Percentiles rank a stretch among this genome's conserved stretches.
These are phyloP conservation scores for Mychonastes homosphaera DNA, from an alignment of 139 green algal species.

Conservation along the genomic window DNA sequence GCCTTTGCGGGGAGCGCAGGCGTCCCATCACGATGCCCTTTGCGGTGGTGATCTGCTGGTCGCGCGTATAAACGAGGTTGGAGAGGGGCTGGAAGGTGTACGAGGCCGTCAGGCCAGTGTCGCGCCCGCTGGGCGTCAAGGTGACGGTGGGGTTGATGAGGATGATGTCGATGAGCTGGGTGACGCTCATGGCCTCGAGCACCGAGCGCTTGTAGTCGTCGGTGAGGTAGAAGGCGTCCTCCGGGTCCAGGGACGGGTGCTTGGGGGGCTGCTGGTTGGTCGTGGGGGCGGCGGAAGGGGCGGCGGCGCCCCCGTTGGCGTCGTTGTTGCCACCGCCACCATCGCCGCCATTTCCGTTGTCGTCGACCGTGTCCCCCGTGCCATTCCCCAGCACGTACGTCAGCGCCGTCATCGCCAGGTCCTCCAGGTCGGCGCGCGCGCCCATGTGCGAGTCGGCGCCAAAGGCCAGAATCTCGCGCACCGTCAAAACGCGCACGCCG, in stretches of 20 bases:
- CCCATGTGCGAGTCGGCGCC: slow-evolving; percentile 62
- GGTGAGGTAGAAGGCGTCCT: slow-evolving; percentile 60
- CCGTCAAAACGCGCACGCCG: slow-evolving; percentile 73
- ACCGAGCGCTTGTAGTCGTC: slow-evolving; percentile 74
- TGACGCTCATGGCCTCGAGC: slow-evolving; percentile 64
- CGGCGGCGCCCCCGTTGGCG: not conserved
- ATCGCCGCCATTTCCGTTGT: not conserved
- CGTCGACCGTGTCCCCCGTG: too few relatives aligned
- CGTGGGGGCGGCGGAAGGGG: too few relatives aligned
- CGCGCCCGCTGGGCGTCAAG: slow-evolving; percentile 45
- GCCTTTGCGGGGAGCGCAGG: slow-evolving; percentile 66
- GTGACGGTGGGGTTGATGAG: slow-evolving; percentile 82
- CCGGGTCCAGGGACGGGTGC: too few relatives aligned
- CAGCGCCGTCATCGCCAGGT: slow-evolving; percentile 69
- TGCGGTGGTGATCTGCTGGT: slow-evolving; percentile 88
- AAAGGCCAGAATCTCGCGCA: slow-evolving; percentile 74
- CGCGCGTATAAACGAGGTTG: slow-evolving; percentile 91
- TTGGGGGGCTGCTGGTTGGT: too few relatives aligned
- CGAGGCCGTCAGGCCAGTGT: slow-evolving; percentile 71
- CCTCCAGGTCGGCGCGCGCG: slow-evolving; percentile 77
- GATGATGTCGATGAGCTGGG: slow-evolving; percentile 88
- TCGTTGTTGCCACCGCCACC: not conserved
- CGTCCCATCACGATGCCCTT: slow-evolving; percentile 82
- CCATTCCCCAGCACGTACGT: slow-evolving; percentile 35
- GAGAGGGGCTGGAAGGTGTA: slow-evolving; percentile 86